Base-by-base conservation (phyloP, 495 filamentous ascomycete genomes). In the Penicillium mononematosum region DNA sequence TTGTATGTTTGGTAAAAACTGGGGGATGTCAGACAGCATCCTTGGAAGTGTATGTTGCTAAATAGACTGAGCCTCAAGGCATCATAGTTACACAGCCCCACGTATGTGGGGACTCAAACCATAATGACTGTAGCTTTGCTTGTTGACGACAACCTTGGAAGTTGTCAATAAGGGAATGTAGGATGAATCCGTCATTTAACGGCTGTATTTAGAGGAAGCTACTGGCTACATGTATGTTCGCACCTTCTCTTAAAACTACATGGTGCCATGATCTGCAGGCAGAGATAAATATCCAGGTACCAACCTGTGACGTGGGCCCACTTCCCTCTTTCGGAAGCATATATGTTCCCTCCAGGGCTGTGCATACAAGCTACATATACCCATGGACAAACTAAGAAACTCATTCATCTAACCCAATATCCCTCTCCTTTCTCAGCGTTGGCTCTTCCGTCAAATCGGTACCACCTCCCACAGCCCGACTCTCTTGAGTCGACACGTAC, bases 401-500 rank as follows among this genome's bases (percentile, higher is more conserved):
- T 54, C 52, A 32, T 24, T 64, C 61, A 32, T 68, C 64, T 44
- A 65, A 59, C 10, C 68, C 66, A 39, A 73, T 50, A 51, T 69
- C 70, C 34, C 60, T 60, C 47, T 73, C 61, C 32, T 71, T 71
- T 41, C 38, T 38, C 38, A 73, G 50, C 2, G 65, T 70, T 19
- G 59, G 34, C 55, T 62, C 67, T 16, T 74, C 69, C 1, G 51
- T 46, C 10, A 41, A 27, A 19, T 63, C 60, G 0, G 48, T 39
- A 45, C 17, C 42, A 24, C 29, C 27, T 16, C 29, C 20, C 10
- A 43, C 45, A 44, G 34, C 45, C 27, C 53, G 49, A 52, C 53
- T 58, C 22, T 66, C 69, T 43, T 66, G 68, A 29, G 60, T 74
- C 49, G 73, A 63, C 58, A 86, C 72, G 69, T 80, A 84, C 46